Conservation (phyloP, 352 stramenopile genomes). For the Phytophthora agathidicida region DNA sequence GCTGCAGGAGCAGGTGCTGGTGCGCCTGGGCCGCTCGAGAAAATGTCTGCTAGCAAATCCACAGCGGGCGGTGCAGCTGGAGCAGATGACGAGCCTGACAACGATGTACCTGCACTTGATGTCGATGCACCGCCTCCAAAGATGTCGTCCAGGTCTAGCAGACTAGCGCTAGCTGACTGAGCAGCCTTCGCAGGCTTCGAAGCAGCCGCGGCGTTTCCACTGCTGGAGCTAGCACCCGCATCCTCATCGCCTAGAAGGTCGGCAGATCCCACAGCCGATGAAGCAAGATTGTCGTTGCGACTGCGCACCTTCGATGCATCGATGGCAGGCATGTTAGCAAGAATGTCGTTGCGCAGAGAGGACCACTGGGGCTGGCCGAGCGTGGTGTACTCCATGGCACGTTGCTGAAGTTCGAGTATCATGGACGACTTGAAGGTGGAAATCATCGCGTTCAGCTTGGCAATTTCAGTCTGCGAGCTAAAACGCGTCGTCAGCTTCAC, state of each 20-base stretch:
- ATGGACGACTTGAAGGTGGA: constrained; percentile 92
- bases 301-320: constrained; percentile 85
- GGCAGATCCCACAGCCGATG: constrained; percentile 37
- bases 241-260: constrained; percentile 87
- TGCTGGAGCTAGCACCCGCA: constrained; percentile 12
- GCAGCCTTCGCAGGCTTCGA: constrained; percentile 27
- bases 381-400: constrained; percentile 95
- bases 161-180: constrained; percentile 52
- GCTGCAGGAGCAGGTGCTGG: constrained; percentile 27
- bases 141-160: constrained; percentile 97
- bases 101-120: constrained; percentile 19
- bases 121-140: constrained; percentile 81
- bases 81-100: constrained; percentile 31
- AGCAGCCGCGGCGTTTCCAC: constrained; percentile 11
- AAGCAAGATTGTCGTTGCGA: constrained; percentile 59
- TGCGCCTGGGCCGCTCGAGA: constrained; percentile 60
- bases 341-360: constrained; percentile 82
- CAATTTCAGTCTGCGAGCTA: constrained; percentile 61
- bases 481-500: constrained; percentile 97
- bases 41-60: constrained; percentile 96
- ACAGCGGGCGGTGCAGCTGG: constrained; percentile 47
- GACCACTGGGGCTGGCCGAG: constrained; percentile 85
- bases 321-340: constrained; percentile 95
- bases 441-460: constrained; percentile 88
- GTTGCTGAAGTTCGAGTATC: constrained; percentile 96